These are phyloP conservation scores for Detonula confervacea DNA, from an alignment of 352 stramenopile genomes.

Conservation along the genomic window DNA sequence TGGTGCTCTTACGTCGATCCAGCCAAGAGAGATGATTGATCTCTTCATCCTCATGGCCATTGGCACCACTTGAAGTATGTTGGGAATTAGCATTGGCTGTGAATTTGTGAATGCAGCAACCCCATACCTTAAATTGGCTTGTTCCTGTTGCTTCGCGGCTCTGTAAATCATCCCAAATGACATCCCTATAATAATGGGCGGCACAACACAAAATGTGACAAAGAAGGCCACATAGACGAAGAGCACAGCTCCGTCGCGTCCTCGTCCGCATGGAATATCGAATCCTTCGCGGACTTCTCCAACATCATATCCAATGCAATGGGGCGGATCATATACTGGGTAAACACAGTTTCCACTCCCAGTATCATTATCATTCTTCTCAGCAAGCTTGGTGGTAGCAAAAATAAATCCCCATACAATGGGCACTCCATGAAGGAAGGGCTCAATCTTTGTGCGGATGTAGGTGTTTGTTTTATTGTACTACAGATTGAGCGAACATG, in stretches of 20 bases:
- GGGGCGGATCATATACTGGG: constrained; percentile 11
- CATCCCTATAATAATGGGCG: background rate
- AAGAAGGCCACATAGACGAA: background rate
- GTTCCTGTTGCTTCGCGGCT: background rate
- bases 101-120: background rate
- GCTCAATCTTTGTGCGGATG: constrained; percentile 21
- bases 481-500: constrained; percentile 16
- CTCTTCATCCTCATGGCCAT: background rate
- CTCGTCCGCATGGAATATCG: constrained; percentile 25
- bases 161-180: constrained; percentile 6
- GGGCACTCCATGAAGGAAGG: constrained; percentile 20
- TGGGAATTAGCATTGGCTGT: background rate
- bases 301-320: constrained; percentile 33
- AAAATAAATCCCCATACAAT: background rate
- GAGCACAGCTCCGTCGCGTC: background rate
- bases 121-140: constrained; percentile 1
- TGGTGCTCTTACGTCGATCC: background rate
- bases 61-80: background rate
- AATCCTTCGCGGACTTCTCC: constrained; percentile 35
- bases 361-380: background rate
- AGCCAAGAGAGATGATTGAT: background rate
- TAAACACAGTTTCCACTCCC: background rate
- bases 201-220: background rate
- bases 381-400: background rate
- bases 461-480: constrained; percentile 10